These are phyloP conservation scores for Rhododendron kiyosumense DNA, from an alignment of 148 eudicot genomes.

Conservation along the genomic window DNA sequence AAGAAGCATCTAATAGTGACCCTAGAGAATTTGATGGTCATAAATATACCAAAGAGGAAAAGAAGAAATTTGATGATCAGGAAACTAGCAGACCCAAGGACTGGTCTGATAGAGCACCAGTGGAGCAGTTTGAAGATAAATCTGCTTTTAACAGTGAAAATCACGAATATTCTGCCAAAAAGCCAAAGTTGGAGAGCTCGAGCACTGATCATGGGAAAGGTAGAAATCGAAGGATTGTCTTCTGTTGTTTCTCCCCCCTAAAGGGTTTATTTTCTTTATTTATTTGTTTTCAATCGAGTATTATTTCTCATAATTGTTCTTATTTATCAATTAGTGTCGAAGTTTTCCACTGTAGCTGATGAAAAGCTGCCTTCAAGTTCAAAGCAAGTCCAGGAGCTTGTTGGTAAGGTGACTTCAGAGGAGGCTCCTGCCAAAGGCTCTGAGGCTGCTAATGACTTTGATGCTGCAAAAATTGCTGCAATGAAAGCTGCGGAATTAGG, in stretches of 20 bases:
- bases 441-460: conserved; percentile 40
- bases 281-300: not conserved
- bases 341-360: conserved; percentile 25
- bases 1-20: conserved; percentile 29
- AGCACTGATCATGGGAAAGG: conserved; percentile 30
- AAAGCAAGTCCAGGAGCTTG: conserved; percentile 31
- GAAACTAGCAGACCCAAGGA: conserved; percentile 29
- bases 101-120: conserved; percentile 19
- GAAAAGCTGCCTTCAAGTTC: conserved; percentile 35
- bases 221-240: conserved; percentile 20
- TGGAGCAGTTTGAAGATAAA: conserved; percentile 30
- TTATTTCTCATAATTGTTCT: conserved; percentile 4
- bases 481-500: conserved; percentile 95
- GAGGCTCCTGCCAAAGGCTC: conserved; percentile 42
- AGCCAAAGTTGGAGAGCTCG: conserved; percentile 38
- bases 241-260: not conserved
- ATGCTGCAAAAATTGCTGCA: conserved; percentile 93
- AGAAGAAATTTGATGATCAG: conserved; percentile 31
- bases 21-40: conserved; percentile 33
- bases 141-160: conserved; percentile 18
- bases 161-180: conserved; percentile 44
- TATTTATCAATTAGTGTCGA: conserved; percentile 14
- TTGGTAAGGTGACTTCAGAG: conserved; percentile 35
- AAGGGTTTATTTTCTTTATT: not conserved
- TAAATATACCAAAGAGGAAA: conserved; percentile 36